Base-by-base conservation (phyloP, 2,329 filamentous ascomycete species). In the Neonectria ditissima region DNA sequence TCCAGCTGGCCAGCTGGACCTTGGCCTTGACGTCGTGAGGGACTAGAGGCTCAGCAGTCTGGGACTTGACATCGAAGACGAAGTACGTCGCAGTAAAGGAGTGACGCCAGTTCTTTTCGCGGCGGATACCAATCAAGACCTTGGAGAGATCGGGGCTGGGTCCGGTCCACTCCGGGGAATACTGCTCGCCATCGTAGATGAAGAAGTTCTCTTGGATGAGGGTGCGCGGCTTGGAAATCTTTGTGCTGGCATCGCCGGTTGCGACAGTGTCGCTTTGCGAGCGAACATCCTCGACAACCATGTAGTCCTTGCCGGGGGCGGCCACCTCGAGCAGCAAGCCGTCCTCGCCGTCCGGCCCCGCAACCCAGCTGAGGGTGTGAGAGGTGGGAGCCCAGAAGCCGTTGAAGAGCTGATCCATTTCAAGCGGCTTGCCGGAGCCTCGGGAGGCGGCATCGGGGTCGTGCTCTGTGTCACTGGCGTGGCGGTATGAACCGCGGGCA, bases 1-100 rank as follows among this genome's bases (percentile, higher is more conserved):
- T 97, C 94, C 95, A 97, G 32, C 88, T 89, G 8, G 95, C 96
- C 57, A 97, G 84, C 79, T 98, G 94, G 24, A 97, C 84, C 50
- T 88, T 85, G 18, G 85, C 88, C 13, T 88, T 79, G 2, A 87
- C 84, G 51, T 92, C 83, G 2, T 81, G 82, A 0, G 92, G 91
- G 68, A 97, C 89, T 55, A 99, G 81, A 1, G 96, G 89, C 78
- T 97, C 86, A 1, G 86, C 92, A 1, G 81, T 86, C 76, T 97
- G 94, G 1, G 89, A 90, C 32, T 87, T 88, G 26, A 99, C 96
- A 75, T 99, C 92, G 69, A 97, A 92, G 63, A 99, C 89, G 89
- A 92, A 99, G 81, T 97, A 99, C 26, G 86, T 83, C 0, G 91
- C 95, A 10, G 90, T 94, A 74, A 88, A 94, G 0, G 95, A 98